Conservation (phyloP, 2,329 filamentous ascomycete genomes). For the Atkinsonella texensis region DNA sequence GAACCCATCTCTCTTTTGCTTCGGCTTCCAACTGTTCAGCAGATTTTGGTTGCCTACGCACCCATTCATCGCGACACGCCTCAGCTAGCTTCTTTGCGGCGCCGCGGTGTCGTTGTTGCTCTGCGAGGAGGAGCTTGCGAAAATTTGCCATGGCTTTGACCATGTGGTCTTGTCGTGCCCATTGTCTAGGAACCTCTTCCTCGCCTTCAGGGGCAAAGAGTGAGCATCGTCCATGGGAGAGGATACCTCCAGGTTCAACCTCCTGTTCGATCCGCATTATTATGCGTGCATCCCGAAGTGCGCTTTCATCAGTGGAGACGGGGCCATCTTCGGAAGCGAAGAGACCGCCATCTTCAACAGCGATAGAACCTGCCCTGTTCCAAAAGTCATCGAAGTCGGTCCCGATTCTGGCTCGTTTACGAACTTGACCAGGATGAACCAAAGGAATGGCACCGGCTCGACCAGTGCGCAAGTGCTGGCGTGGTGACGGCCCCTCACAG, state of each 20-base stretch:
- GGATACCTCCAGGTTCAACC: constrained; percentile 59
- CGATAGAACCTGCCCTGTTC: constrained; percentile 33
- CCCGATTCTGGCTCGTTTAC: constrained; percentile 39
- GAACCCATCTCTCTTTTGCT: constrained; percentile 52
- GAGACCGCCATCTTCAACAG: constrained; percentile 48
- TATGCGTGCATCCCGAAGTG: constrained; percentile 54
- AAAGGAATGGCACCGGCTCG: constrained; percentile 35
- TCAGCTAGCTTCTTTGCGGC: constrained; percentile 69
- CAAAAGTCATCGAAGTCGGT: constrained; percentile 48
- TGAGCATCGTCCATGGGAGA: constrained; percentile 59
- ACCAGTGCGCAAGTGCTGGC: constrained; percentile 36
- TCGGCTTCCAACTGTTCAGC: constrained; percentile 75
- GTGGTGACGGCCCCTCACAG: constrained; percentile 23
- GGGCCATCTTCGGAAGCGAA: constrained; percentile 42
- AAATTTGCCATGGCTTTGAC: constrained; percentile 70
- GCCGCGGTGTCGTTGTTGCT: constrained; percentile 66
- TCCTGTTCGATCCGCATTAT: constrained; percentile 61
- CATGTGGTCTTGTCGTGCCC: constrained; percentile 79
- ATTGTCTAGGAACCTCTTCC: constrained; percentile 67
- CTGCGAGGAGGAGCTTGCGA: constrained; percentile 63
- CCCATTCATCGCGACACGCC: constrained; percentile 66
- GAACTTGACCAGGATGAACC: constrained; percentile 46
- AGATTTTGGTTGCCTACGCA: constrained; percentile 59
- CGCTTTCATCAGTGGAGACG: constrained; percentile 47
- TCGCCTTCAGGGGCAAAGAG: constrained; percentile 59